phyloP scores from a whole-genome alignment of 176 grass and related monocot genomes.

The Chloris gayana region DNA sequence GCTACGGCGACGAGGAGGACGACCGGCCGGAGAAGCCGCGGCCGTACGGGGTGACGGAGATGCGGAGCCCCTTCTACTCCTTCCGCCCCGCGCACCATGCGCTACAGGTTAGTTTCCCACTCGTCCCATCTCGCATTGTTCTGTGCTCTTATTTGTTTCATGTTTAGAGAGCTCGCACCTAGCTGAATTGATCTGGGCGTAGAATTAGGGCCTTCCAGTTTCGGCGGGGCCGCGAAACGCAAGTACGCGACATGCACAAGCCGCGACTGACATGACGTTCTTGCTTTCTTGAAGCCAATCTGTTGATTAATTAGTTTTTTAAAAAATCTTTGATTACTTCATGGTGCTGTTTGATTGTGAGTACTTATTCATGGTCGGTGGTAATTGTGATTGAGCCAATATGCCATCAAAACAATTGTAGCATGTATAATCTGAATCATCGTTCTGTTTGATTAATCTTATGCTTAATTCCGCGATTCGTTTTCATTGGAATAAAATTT shows the following conservation, averaged over 20 bases:
- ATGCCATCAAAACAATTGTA: not conserved
- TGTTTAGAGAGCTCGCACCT: not conserved
- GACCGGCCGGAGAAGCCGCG: conserved; percentile 95
- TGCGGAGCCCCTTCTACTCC: conserved; percentile 78
- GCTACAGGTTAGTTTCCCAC: conserved; percentile 52
- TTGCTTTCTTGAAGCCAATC: not conserved
- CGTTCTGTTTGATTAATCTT: no score
- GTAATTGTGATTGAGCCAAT: not conserved
- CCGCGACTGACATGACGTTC: not conserved
- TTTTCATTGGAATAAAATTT: not conserved
- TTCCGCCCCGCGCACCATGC: conserved; percentile 58
- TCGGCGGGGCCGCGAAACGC: not conserved
- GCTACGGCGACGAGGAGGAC: conserved; percentile 58
- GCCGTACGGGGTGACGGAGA: conserved; percentile 87
- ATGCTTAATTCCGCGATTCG: not conserved
- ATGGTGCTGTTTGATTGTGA: not conserved
- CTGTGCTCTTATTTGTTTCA: not conserved
- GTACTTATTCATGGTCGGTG: no score
- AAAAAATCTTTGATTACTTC: not conserved
- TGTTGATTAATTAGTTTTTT: not conserved
- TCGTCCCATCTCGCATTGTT: not conserved
- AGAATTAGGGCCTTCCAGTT: not conserved
- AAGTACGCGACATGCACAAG: not conserved
- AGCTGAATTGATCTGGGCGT: not conserved
- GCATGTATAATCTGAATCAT: not conserved